A percentile compares a stretch with the other conserved stretches of the same genome.
Evolutionary conservation across 2,329 filamentous ascomycete species (phyloP).

Genomic region (Coniochaeta sp.): DNA sequence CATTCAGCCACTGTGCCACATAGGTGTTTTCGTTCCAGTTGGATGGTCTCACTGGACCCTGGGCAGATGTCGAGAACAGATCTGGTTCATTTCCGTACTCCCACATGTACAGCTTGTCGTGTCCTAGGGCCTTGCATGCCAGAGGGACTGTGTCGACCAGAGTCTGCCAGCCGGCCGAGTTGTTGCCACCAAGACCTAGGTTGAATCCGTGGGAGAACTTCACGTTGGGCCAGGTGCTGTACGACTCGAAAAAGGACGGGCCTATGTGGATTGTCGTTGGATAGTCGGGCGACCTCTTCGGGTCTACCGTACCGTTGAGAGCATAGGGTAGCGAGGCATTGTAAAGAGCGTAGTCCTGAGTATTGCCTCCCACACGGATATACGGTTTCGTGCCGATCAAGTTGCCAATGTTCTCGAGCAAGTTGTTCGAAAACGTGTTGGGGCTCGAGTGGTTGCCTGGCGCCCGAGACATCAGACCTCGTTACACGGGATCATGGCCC

Average conservation of each 20-base stretch:
- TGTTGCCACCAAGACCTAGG: constrained; percentile 42
- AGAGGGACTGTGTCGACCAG: constrained; percentile 47
- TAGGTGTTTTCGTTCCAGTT: constrained; percentile 48
- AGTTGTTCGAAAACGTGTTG: constrained; percentile 53
- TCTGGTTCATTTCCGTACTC: constrained; percentile 61
- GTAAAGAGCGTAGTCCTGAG: constrained; percentile 58
- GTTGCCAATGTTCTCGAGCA: constrained; percentile 49
- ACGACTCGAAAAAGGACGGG: constrained; percentile 56
- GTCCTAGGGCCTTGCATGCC: constrained; percentile 47
- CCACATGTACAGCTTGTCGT: constrained; percentile 46
- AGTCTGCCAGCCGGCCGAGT: constrained; percentile 40
- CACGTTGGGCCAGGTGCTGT: constrained; percentile 45
- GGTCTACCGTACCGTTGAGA: constrained; percentile 44
- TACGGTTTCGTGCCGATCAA: constrained; percentile 49
- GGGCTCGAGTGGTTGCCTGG: constrained; percentile 45
- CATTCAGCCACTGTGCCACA: constrained; percentile 50
- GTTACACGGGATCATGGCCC: constrained; percentile 41
- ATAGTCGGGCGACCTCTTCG: constrained; percentile 46
- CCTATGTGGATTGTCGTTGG: constrained; percentile 55
- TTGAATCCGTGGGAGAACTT: constrained; percentile 59
- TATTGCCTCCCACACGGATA: constrained; percentile 60
- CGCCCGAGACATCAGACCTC: constrained; percentile 41
- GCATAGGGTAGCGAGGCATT: constrained; percentile 42
- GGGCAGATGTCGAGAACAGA: constrained; percentile 44
- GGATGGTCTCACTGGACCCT: constrained; percentile 41